A percentile compares a stretch with the other conserved stretches of the same genome.
Evolutionary conservation across 306 rosid genomes (phyloP).

Genomic region (Datisca glomerata): DNA sequence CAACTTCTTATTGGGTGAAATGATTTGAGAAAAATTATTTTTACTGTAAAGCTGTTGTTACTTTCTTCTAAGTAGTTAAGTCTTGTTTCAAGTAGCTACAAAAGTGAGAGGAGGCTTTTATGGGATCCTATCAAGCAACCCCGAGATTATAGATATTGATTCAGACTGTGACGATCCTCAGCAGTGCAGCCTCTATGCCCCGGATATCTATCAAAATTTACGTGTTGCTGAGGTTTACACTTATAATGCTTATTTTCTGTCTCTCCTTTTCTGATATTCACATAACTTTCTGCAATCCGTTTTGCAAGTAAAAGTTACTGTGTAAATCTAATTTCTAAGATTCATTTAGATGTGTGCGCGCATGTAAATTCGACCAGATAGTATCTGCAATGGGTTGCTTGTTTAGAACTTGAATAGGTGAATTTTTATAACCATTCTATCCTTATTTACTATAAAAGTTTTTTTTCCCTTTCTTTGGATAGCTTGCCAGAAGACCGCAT

Average conservation of each 20-base stretch:
- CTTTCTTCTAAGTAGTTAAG: too few relatives aligned
- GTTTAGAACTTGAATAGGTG: too few relatives aligned
- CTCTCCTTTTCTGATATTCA: neutral
- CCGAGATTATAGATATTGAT: conserved; percentile 45
- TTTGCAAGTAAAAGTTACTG: too few relatives aligned
- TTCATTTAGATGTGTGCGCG: too few relatives aligned
- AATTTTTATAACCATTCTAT: too few relatives aligned
- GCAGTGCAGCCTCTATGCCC: conserved; percentile 56
- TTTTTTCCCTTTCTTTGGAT: conserved; percentile 8
- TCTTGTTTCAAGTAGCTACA: conserved; percentile 15
- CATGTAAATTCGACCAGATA: too few relatives aligned
- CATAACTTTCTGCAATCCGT: too few relatives aligned
- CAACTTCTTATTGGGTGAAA: too few relatives aligned
- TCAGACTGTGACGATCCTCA: conserved; percentile 52
- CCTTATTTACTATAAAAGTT: neutral
- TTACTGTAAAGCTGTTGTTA: too few relatives aligned
- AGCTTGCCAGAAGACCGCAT: conserved; percentile 70
- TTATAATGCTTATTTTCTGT: conserved; percentile 5
- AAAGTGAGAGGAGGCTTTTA: conserved; percentile 23
- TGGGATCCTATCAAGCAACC: conserved; percentile 23
- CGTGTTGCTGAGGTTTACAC: conserved; percentile 70
- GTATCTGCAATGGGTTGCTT: too few relatives aligned
- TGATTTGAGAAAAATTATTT: too few relatives aligned
- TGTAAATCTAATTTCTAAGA: too few relatives aligned
- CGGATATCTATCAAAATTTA: conserved; percentile 54